Evolutionary conservation across 306 rosid genomes (phyloP).

Genomic region (Psophocarpus tetragonolobus): DNA sequence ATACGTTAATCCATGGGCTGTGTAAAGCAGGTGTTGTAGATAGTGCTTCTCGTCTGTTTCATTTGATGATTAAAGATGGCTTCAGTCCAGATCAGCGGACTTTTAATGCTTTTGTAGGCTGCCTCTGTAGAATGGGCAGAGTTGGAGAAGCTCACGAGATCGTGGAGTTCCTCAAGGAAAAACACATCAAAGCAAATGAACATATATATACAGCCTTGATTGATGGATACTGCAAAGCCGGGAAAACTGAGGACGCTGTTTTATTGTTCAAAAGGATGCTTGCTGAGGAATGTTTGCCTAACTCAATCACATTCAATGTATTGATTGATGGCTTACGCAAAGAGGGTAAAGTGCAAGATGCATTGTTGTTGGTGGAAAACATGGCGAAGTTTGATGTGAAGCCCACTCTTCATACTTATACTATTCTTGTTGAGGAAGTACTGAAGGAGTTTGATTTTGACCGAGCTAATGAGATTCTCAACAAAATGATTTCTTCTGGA

Average conservation of each 20-base stretch:
- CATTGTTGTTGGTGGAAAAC: constrained; percentile 48
- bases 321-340: constrained; percentile 77
- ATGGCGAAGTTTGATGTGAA: constrained; percentile 56
- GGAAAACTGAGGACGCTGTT: constrained; percentile 55
- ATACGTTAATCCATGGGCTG: constrained; percentile 73
- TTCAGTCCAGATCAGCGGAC: constrained; percentile 71
- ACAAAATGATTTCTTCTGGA: constrained; percentile 64
- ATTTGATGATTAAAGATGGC: constrained; percentile 68
- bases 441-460: constrained; percentile 62
- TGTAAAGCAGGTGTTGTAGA: constrained; percentile 64
- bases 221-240: constrained; percentile 77
- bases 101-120: constrained; percentile 50
- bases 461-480: constrained; percentile 51
- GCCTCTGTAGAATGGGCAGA: constrained; percentile 66
- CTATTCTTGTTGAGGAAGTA: constrained; percentile 58
- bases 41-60: constrained; percentile 66
- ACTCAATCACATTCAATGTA: constrained; percentile 61
- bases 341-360: constrained; percentile 60
- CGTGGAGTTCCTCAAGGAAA: constrained; percentile 64
- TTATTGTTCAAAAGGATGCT: constrained; percentile 66
- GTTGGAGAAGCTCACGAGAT: constrained; percentile 58
- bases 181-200: constrained; percentile 54
- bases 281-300: constrained; percentile 62
- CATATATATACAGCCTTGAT: constrained; percentile 66
- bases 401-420: constrained; percentile 63